Evolutionary conservation across 495 filamentous ascomycete genomes (phyloP).

Genomic region (Penicillium simplicissimum): DNA sequence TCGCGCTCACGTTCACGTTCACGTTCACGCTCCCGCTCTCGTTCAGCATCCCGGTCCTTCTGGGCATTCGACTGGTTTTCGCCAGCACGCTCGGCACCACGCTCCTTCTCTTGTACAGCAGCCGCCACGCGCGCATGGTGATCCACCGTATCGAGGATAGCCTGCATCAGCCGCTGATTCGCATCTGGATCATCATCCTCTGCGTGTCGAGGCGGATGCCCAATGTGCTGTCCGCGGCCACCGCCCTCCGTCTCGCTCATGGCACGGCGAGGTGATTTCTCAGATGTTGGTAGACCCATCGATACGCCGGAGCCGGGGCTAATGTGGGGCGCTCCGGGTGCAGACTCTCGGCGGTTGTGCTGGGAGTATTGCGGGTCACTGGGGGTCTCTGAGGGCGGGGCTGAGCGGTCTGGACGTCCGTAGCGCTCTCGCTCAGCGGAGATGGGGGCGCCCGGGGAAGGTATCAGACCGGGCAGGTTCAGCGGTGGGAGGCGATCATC

Average conservation of each 20-base stretch:
- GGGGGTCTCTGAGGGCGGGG: constrained; percentile 9
- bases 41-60: constrained; percentile 12
- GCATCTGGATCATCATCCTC: constrained; percentile 50
- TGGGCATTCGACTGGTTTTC: background rate
- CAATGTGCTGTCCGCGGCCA: constrained; percentile 17
- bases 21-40: constrained; percentile 16
- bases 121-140: constrained; percentile 42
- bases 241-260: constrained; percentile 43
- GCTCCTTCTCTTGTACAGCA: constrained; percentile 36
- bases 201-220: constrained; percentile 13
- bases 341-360: constrained; percentile 37
- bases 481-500: constrained; percentile 16
- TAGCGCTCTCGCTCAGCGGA: constrained; percentile 21
- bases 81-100: constrained; percentile 24
- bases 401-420: constrained; percentile 8
- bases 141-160: constrained; percentile 48
- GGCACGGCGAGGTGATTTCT: constrained; percentile 42
- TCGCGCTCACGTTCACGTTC: constrained; percentile 26
- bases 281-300: constrained; percentile 14
- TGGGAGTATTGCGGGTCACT: constrained; percentile 12
- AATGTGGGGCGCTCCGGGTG: constrained; percentile 28
- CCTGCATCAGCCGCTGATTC: constrained; percentile 49
- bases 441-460: constrained; percentile 20
- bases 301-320: constrained; percentile 14
- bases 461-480: constrained; percentile 13